A percentile compares a stretch with the other conserved stretches of the same genome.
These are phyloP conservation scores for Westerdykella ornata DNA, from an alignment of 2,329 filamentous ascomycete genomes.

Conservation along the genomic window DNA sequence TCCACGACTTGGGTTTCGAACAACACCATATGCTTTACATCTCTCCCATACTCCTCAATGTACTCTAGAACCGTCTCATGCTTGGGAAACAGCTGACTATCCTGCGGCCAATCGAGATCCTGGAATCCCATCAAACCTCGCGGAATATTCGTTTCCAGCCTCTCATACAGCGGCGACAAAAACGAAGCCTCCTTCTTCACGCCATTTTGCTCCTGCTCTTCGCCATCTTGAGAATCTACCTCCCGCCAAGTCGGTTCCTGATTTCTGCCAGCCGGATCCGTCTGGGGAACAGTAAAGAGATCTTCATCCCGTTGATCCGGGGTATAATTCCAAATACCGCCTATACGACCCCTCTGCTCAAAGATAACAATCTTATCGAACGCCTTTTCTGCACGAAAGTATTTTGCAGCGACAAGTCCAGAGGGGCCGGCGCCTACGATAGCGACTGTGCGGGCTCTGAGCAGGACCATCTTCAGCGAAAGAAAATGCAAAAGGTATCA, in stretches of 20 bases:
- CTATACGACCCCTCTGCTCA: constrained; percentile 70
- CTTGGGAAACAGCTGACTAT: constrained; percentile 65
- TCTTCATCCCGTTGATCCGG: constrained; percentile 43
- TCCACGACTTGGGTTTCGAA: constrained; percentile 66
- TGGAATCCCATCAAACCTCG: constrained; percentile 73
- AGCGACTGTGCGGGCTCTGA: constrained; percentile 56
- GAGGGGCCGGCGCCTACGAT: constrained; percentile 78
- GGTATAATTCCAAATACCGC: constrained; percentile 83
- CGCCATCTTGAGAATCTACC: constrained; percentile 1
- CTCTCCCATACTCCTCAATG: constrained; percentile 62
- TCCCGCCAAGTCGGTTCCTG: constrained; percentile 55
- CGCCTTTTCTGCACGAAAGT: constrained; percentile 62
- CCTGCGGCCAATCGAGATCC: constrained; percentile 58
- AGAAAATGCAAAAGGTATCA: neutral
- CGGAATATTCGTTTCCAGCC: constrained; percentile 81
- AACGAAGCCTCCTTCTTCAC: constrained; percentile 51
- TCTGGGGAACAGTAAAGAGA: constrained; percentile 57
- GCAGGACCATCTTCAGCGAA: constrained; percentile 6
- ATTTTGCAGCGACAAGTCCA: constrained; percentile 74
- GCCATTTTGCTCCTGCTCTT: constrained; percentile 2
- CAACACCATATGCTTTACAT: constrained; percentile 59
- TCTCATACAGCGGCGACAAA: constrained; percentile 76
- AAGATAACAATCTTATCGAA: constrained; percentile 70
- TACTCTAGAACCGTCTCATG: constrained; percentile 67
- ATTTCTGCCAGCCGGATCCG: constrained; percentile 52